These are phyloP conservation scores for Phytophthora fragariaefolia DNA, from an alignment of 352 stramenopile genomes.

Conservation along the genomic window DNA sequence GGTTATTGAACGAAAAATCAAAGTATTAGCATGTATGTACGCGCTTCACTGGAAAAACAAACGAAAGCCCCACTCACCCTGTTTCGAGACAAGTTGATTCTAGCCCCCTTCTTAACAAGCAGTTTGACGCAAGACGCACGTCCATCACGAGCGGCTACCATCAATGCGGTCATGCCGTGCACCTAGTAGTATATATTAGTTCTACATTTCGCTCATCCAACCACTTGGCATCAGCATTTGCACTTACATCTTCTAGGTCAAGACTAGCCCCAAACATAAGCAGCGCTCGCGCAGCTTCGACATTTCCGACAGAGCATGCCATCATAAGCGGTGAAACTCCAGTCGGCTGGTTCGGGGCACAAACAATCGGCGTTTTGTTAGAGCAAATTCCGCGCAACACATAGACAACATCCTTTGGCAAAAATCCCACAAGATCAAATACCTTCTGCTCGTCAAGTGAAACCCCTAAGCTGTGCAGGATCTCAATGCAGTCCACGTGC, in stretches of 20 bases:
- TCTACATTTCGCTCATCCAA: background rate
- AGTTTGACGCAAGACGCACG: slow-evolving; percentile 70
- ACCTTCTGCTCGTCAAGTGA: slow-evolving; percentile 89
- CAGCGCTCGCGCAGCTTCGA: slow-evolving; percentile 79
- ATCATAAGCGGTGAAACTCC: slow-evolving; percentile 86
- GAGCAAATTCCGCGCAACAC: background rate
- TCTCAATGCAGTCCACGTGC: slow-evolving; percentile 85
- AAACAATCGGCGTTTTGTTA: slow-evolving; percentile 16
- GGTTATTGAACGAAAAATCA: background rate
- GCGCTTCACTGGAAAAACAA: background rate
- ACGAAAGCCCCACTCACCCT: slow-evolving; percentile 51
- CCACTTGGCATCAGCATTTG: no score
- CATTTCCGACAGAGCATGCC: slow-evolving; percentile 85
- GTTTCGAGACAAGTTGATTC: slow-evolving; percentile 86
- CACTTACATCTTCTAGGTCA: slow-evolving; percentile 83
- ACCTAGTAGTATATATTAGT: slow-evolving; percentile 54
- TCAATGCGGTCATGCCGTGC: slow-evolving; percentile 82
- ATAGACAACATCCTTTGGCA: background rate
- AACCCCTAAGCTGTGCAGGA: slow-evolving; percentile 81
- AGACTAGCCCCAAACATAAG: slow-evolving; percentile 88
- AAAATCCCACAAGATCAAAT: background rate
- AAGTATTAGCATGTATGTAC: slow-evolving; percentile 16
- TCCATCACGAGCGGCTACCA: slow-evolving; percentile 79
- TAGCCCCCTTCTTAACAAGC: slow-evolving; percentile 79
- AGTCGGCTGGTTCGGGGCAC: slow-evolving; percentile 63